A percentile compares a stretch with the other conserved stretches of the same genome.
Evolutionary conservation across 768 basidiomycete species (phyloP).

Genomic region (Hypsizygus marmoreus): DNA sequence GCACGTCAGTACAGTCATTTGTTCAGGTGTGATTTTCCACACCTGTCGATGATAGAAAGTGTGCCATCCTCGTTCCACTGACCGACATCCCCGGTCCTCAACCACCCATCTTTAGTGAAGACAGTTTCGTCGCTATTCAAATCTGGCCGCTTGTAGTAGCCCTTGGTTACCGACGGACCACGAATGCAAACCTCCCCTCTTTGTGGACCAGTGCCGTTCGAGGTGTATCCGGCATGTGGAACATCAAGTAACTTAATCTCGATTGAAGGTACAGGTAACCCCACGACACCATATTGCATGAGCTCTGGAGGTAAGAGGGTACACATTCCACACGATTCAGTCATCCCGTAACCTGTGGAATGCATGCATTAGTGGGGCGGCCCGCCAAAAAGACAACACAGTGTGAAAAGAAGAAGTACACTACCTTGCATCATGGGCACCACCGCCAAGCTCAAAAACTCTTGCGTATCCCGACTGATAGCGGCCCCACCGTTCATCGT

Average conservation of each 20-base stretch:
- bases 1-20: too few species aligned
- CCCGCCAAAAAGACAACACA: too few species aligned
- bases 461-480: constrained; percentile 83
- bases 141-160: constrained; percentile 91
- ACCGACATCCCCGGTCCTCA: constrained; percentile 93
- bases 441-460: constrained; percentile 81
- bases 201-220: constrained; percentile 66
- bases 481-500: constrained; percentile 87
- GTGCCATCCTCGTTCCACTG: constrained; percentile 96
- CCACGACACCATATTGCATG: constrained; percentile 74
- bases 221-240: constrained; percentile 80
- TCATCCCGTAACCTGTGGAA: constrained; percentile 92
- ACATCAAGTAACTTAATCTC: constrained; percentile 90
- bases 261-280: constrained; percentile 85
- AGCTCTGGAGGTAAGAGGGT: constrained; percentile 83
- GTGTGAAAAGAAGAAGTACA: too few species aligned
- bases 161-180: constrained; percentile 83
- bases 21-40: constrained; percentile 25
- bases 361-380: neutral
- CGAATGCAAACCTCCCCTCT: constrained; percentile 91
- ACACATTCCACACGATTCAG: constrained; percentile 94
- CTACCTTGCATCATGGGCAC: constrained; percentile 88
- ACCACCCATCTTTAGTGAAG: constrained; percentile 91
- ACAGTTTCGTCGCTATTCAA: constrained; percentile 80
- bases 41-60: constrained; percentile 86